phyloP scores from a whole-genome alignment of 768 basidiomycete species.

The Auriscalpium vulgare region DNA sequence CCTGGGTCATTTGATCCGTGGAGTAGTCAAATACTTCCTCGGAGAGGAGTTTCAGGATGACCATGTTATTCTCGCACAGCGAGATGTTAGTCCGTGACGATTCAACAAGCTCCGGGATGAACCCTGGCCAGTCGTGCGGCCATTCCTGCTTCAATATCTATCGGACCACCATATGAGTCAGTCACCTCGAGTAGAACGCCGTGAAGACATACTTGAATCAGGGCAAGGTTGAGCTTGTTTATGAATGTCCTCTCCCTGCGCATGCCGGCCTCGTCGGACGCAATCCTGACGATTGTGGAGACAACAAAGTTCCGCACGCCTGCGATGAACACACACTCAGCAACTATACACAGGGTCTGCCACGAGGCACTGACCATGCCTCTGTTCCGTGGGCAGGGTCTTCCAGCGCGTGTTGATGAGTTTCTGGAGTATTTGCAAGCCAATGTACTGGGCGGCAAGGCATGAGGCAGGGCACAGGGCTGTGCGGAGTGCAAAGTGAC shows the following conservation, averaged over 20 bases:
- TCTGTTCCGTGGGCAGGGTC: slow-evolving; percentile 86
- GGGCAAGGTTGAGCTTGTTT: slow-evolving; percentile 93
- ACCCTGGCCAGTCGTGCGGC: slow-evolving; percentile 98
- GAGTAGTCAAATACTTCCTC: slow-evolving; percentile 99
- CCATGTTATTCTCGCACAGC: slow-evolving; percentile 99
- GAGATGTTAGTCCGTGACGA: slow-evolving; percentile 95
- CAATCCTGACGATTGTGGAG: slow-evolving; percentile 83
- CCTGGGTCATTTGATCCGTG: slow-evolving; percentile 96
- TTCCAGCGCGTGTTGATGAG: slow-evolving; percentile 94
- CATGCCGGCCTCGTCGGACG: slow-evolving; percentile 83
- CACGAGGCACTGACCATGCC: slow-evolving; percentile 53
- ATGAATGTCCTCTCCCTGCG: slow-evolving; percentile 90
- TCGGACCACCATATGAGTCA: background rate
- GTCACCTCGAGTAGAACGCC: background rate
- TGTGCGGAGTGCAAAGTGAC: slow-evolving; percentile 25
- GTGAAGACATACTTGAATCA: slow-evolving; percentile 67
- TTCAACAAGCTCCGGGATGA: slow-evolving; percentile 94
- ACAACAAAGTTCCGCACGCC: slow-evolving; percentile 98
- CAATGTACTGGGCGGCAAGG: slow-evolving; percentile 65
- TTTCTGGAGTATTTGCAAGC: slow-evolving; percentile 93
- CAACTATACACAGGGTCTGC: background rate
- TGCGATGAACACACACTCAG: slow-evolving; percentile 19
- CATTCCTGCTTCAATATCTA: slow-evolving; percentile 99
- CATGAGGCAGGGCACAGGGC: background rate
- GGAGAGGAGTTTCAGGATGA: slow-evolving; percentile 92